These are phyloP conservation scores for Cryptosporidium ubiquitum DNA, from an alignment of 169 alveolate genomes.

Conservation along the genomic window DNA sequence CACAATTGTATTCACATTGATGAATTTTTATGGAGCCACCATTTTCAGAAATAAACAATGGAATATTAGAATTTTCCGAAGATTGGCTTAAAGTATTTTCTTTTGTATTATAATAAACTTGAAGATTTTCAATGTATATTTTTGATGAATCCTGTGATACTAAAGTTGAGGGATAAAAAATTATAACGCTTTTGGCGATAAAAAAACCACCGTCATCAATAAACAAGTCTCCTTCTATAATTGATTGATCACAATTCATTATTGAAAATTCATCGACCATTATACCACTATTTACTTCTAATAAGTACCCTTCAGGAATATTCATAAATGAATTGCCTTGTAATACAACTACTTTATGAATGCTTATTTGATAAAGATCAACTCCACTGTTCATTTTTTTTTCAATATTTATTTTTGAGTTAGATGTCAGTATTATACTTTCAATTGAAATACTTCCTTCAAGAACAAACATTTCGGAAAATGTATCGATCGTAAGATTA, in stretches of 20 bases:
- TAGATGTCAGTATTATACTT: conserved; percentile 6
- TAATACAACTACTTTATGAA: conserved; percentile 28
- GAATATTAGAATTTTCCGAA: not conserved
- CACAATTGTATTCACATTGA: conserved; percentile 27
- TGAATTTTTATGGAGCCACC: conserved; percentile 24
- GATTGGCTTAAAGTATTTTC: not conserved
- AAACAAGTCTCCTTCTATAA: conserved; percentile 25
- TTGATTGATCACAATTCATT: not conserved
- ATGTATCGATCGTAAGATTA: conserved; percentile 22
- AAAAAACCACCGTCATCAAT: conserved; percentile 65
- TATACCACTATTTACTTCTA: conserved; percentile 30
- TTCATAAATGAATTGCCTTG: conserved; percentile 57
- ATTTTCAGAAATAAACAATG: conserved; percentile 49
- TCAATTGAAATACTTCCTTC: not conserved
- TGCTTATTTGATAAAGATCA: not conserved
- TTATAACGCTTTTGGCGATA: not conserved
- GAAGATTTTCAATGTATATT: conserved; percentile 4
- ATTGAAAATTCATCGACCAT: conserved; percentile 64
- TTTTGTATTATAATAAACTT: not conserved
- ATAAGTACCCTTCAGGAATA: conserved; percentile 7
- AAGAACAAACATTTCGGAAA: conserved; percentile 23
- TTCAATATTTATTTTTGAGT: conserved; percentile 5
- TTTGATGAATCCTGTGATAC: conserved; percentile 57
- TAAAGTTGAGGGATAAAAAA: not conserved
- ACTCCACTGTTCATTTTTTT: not conserved